Percentiles rank a stretch among this genome's conserved stretches.
Evolutionary conservation across 345 rosid species (phyloP).

Genomic region (thale cress (Arabidopsis thaliana)): DNA sequence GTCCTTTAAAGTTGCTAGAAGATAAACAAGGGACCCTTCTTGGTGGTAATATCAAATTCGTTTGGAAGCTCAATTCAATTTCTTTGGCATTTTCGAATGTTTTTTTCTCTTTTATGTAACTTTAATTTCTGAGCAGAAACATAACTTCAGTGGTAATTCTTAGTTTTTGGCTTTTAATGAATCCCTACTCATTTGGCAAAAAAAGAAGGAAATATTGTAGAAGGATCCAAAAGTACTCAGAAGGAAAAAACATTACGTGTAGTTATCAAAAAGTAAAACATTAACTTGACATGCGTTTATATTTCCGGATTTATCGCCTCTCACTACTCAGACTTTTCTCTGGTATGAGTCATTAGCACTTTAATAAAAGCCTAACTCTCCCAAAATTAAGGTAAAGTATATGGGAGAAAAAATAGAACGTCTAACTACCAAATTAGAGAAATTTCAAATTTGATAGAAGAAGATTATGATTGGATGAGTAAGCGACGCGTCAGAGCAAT

Average conservation of each 20-base stretch:
- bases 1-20: constrained; percentile 15
- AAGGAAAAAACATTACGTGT: constrained; percentile 30
- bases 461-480: constrained; percentile 23
- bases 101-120: not conserved
- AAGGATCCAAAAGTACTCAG: constrained; percentile 28
- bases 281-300: constrained; percentile 31
- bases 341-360: constrained; percentile 3
- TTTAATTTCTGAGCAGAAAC: not conserved
- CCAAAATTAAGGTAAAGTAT: constrained; percentile 35
- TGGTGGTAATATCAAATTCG: constrained; percentile 23
- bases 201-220: not conserved
- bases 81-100: constrained; percentile 10
- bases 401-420: not conserved
- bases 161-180: constrained; percentile 28
- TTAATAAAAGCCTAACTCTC: constrained; percentile 10
- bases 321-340: constrained; percentile 24
- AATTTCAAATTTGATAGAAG: not conserved
- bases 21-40: constrained; percentile 28
- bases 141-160: constrained; percentile 28
- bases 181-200: constrained; percentile 1
- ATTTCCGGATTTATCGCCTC: constrained; percentile 37
- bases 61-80: constrained; percentile 31
- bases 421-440: constrained; percentile 10
- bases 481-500: constrained; percentile 37
- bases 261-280: constrained; percentile 34